Evolutionary conservation across 192 early-diverging fungal genomes (phyloP).

Genomic region (Gaertneriomyces sp.): DNA sequence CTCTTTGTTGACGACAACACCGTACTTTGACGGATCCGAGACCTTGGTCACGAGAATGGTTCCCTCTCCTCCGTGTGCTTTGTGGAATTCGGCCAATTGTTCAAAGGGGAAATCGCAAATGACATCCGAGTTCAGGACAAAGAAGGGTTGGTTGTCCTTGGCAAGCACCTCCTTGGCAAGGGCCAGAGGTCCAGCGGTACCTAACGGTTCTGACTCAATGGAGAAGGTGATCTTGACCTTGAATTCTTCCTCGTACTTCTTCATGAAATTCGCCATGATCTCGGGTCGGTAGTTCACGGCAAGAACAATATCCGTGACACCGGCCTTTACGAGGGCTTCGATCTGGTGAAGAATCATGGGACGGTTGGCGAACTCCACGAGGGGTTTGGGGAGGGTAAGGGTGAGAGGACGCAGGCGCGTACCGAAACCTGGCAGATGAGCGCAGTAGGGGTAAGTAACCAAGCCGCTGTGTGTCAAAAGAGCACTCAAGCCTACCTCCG

Average conservation of each 20-base stretch:
- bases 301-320: constrained; percentile 95
- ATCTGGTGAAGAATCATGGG: constrained; percentile 99
- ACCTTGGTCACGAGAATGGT: constrained; percentile 96
- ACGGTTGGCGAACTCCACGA: constrained; percentile 99
- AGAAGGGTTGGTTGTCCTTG: constrained; percentile 89
- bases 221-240: constrained; percentile 94
- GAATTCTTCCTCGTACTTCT: constrained; percentile 89
- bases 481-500: constrained; percentile 35
- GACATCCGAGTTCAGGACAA: constrained; percentile 98
- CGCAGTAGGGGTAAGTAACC: neutral
- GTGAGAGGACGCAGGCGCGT: constrained; percentile 97
- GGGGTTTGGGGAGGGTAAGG: constrained; percentile 92
- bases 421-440: constrained; percentile 78
- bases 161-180: constrained; percentile 86
- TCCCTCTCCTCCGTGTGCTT: constrained; percentile 86
- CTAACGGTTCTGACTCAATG: constrained; percentile 94
- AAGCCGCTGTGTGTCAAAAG: neutral
- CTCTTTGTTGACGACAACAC: constrained; percentile 87
- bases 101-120: constrained; percentile 99
- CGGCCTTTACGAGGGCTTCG: constrained; percentile 93
- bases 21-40: constrained; percentile 98
- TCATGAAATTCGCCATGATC: constrained; percentile 90
- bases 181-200: constrained; percentile 91
- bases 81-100: constrained; percentile 84
- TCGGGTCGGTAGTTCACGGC: constrained; percentile 99